Evolutionary conservation across 495 filamentous ascomycete species (phyloP), one percentile per base, ranked within the genome.

Genomic region (Aspergillus panamensis): DNA sequence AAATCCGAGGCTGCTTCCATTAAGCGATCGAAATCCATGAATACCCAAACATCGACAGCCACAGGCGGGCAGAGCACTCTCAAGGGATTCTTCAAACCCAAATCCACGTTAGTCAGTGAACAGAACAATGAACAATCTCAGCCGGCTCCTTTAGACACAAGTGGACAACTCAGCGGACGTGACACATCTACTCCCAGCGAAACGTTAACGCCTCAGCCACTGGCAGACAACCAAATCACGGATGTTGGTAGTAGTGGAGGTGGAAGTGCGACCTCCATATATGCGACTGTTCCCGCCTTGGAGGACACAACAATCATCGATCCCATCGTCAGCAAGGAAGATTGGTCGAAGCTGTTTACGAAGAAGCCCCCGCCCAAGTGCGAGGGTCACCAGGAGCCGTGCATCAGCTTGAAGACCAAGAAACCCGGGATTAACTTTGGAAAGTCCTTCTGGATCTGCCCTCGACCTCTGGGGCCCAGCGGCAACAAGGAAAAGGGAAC

Each of bases 401-500:
- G 94, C 68, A 85, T 89, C 51, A 88, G 77, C 50, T 62, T 91
- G 32, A 80, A 84, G 8, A 95, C 91, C 7, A 96, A 91, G 74
- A 98, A 97, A 64, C 79, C 86, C 0, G 94, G 94, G 3, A 71
- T 87, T 50, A 97, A 98, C 63, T 81, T 83, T 58, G 92, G 92
- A 12, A 76, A 92, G 30, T 83, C 86, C 0, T 96, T 96, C 73
- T 96, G 89, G 83, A 88, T 93, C 55, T 96, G 92, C 66, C 66
- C 87, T 2, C 78, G 90, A 39, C 92, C 92, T 13, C 66, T 96
- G 10, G 92, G 92, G 0, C 92, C 92, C 1, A 86, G 86, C 3
- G 92, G 92, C 3, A 78, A 85, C 49, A 94, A 93, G 62, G 91
- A 96, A 67, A 84, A 74, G 44, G 87, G 87, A 1, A 91, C 90